Conservation (phyloP, 2,329 filamentous ascomycete species). For the Fusarium poae region DNA sequence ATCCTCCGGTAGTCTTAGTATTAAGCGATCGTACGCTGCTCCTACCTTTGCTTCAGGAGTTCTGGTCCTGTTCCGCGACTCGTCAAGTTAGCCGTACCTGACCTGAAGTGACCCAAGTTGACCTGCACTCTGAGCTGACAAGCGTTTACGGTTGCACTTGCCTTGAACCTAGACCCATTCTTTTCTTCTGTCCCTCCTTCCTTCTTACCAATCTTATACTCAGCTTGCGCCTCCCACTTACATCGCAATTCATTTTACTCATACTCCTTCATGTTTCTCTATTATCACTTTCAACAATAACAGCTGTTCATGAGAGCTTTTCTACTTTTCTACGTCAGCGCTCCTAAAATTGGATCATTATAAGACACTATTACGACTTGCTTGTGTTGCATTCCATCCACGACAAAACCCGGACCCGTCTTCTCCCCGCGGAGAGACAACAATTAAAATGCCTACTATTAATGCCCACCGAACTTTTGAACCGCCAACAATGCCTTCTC, state of each 20-base stretch:
- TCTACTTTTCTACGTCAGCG: not conserved
- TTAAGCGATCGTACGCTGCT: constrained; percentile 47
- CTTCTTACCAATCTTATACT: constrained; percentile 21
- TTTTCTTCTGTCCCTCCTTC: constrained; percentile 33
- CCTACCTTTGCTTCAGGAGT: not conserved
- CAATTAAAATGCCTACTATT: constrained; percentile 44
- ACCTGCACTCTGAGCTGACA: not conserved
- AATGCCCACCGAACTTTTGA: constrained; percentile 46
- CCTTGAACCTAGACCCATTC: constrained; percentile 24
- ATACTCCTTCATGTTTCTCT: constrained; percentile 13
- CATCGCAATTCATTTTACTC: not conserved
- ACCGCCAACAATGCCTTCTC: constrained; percentile 44
- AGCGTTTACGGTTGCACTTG: not conserved
- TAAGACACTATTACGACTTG: no score
- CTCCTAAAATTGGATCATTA: constrained; percentile 1
- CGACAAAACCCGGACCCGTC: not conserved
- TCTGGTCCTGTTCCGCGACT: constrained; percentile 20
- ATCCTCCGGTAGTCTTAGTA: constrained; percentile 42
- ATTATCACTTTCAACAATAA: constrained; percentile 21
- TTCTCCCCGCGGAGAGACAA: constrained; percentile 5
- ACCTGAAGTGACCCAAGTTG: not conserved
- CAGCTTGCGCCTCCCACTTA: constrained; percentile 8
- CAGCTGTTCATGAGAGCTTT: not conserved
- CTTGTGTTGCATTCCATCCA: constrained; percentile 7
- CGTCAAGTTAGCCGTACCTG: constrained; percentile 6